Percentiles rank a stretch among this genome's conserved stretches.
These are phyloP conservation scores for Wallacemonas sp. DNA, from an alignment of 208 protist species.

Conservation along the genomic window DNA sequence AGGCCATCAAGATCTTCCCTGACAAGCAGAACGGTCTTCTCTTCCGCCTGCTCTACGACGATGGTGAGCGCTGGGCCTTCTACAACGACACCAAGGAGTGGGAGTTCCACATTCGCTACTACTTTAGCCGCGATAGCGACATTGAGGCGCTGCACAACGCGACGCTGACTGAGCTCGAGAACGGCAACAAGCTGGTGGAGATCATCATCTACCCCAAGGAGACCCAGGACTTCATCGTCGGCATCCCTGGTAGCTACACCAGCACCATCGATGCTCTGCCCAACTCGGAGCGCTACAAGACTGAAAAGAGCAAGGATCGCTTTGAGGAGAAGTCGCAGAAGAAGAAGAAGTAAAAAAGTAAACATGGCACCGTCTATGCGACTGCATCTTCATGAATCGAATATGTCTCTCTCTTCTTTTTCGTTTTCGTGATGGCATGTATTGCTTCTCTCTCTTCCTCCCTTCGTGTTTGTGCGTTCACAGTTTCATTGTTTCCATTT, in stretches of 20 bases:
- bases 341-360: slow-evolving; percentile 24
- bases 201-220: slow-evolving; percentile 76
- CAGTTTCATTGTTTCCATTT: background rate
- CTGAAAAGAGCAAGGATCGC: slow-evolving; percentile 56
- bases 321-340: slow-evolving; percentile 20
- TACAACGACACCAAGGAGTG: slow-evolving; percentile 81
- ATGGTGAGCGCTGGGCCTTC: slow-evolving; percentile 67
- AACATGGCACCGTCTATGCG: background rate
- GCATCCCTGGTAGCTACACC: slow-evolving; percentile 71
- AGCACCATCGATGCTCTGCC: slow-evolving; percentile 69
- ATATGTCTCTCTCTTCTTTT: slow-evolving; percentile 4
- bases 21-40: slow-evolving; percentile 68
- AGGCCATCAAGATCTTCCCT: slow-evolving; percentile 69
- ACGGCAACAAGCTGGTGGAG: slow-evolving; percentile 59
- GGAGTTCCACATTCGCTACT: slow-evolving; percentile 73
- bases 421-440: background rate
- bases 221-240: slow-evolving; percentile 67
- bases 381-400: too few species aligned
- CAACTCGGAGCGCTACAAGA: slow-evolving; percentile 54
- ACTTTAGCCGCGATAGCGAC: slow-evolving; percentile 54
- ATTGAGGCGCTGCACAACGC: slow-evolving; percentile 57
- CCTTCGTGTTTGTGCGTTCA: background rate
- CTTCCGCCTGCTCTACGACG: slow-evolving; percentile 64
- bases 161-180: slow-evolving; percentile 58
- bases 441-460: background rate